These are phyloP conservation scores for Rhamnella rubrinervis DNA, from an alignment of 331 rosid species.

Conservation along the genomic window DNA sequence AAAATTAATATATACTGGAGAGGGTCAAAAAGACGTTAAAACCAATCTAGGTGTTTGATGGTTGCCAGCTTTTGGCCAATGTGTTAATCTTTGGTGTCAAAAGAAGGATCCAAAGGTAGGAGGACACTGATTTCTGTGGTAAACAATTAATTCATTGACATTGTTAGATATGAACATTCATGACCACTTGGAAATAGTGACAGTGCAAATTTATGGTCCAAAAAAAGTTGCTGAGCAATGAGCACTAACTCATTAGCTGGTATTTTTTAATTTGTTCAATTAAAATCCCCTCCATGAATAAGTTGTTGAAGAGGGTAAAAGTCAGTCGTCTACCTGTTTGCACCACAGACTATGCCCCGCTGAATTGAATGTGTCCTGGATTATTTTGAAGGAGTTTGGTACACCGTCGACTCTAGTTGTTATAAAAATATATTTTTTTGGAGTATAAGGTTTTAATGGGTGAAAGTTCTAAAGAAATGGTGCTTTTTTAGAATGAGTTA, in stretches of 20 bases:
- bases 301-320: constrained; percentile 5
- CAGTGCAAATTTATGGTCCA: background rate
- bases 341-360: too few relatives aligned
- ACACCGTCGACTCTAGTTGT: background rate
- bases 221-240: too few relatives aligned
- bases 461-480: too few relatives aligned
- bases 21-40: too few relatives aligned
- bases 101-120: background rate
- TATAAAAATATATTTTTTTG: too few relatives aligned
- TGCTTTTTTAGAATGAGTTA: too few relatives aligned
- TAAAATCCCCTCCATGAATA: background rate
- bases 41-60: too few relatives aligned
- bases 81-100: background rate
- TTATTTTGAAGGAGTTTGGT: background rate
- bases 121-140: background rate
- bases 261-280: too few relatives aligned
- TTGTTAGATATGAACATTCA: constrained; percentile 12
- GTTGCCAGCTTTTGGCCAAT: too few relatives aligned
- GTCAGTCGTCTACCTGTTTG: background rate
- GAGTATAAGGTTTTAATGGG: too few relatives aligned
- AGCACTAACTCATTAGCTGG: too few relatives aligned
- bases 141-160: background rate
- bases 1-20: too few relatives aligned
- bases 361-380: background rate
- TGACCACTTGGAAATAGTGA: background rate